These are phyloP conservation scores for Bathelium albidoporum DNA, from an alignment of 495 filamentous ascomycete species.

Conservation along the genomic window DNA sequence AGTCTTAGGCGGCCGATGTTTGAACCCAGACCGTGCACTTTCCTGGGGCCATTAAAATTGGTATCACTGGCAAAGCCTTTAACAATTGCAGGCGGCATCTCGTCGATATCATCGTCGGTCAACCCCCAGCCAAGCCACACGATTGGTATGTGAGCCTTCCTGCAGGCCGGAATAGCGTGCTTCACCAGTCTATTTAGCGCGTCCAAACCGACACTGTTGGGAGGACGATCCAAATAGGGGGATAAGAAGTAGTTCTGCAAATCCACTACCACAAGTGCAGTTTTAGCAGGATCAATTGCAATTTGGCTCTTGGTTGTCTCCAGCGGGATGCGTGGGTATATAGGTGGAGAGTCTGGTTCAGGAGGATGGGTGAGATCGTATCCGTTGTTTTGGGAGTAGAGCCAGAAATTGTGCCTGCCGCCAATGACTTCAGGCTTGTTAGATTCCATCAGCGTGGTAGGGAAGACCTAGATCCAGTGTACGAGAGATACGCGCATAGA, in stretches of 20 bases:
- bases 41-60: neutral
- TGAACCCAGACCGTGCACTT: neutral
- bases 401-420: conserved; percentile 22
- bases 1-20: neutral
- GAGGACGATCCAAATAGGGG: conserved; percentile 26
- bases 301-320: conserved; percentile 27
- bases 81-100: conserved; percentile 40
- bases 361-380: conserved; percentile 25
- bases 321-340: conserved; percentile 13
- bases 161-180: conserved; percentile 34
- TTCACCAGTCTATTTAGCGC: conserved; percentile 26
- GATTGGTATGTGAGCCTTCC: conserved; percentile 40
- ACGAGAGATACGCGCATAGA: too few species aligned
- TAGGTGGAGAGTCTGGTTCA: conserved; percentile 1
- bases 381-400: conserved; percentile 17
- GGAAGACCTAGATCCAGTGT: too few species aligned
- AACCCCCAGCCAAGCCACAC: conserved; percentile 55
- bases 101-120: conserved; percentile 39
- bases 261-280: conserved; percentile 47
- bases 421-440: too few species aligned
- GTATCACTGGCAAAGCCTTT: conserved; percentile 38
- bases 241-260: conserved; percentile 54
- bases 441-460: too few species aligned
- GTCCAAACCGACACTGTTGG: conserved; percentile 22
- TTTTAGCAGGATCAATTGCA: conserved; percentile 32